Base-by-base conservation (phyloP, 2,329 filamentous ascomycete genomes). In the Xylariaceae sp. region DNA sequence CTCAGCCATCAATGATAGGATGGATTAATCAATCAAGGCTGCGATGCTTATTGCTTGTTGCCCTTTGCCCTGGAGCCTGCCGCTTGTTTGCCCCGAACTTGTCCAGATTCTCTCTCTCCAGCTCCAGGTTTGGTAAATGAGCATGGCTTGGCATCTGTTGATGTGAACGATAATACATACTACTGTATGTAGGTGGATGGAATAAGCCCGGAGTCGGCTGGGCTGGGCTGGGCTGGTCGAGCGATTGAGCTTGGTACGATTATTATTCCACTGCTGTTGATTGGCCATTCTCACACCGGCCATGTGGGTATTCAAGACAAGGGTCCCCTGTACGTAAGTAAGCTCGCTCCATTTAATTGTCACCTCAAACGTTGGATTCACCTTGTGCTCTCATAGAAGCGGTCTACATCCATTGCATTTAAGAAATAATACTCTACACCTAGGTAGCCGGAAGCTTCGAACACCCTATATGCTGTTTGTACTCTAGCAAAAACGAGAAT, bases 261-360 rank as follows among this genome's bases (percentile, higher is more conserved):
- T 63, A 63, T 63, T 46, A 63, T 63, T 61, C 21, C 43, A 23
- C 11, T 14, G 5, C 12, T 14, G 43, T 16, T 47, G 14, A 63
- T 63, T 63, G 57, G 60, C 17, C 8, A 1, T 12, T 28, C 17
- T 31, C 4, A 2, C 8, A 0, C 4, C 6, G 3, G 3, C 6
- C 9, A 3, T 33, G 43, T 55, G 50, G 29, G 36, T 21, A 46
- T 43, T 33, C 26, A 23, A 23, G 50, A 48, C 51, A 55, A 26
- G 36, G 33, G 24, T 53, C 28, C 28, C 28, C 12, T 7, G 17
- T 14, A 43, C 21, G 14, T 28, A 43, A 9, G 39, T 28, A 43
- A 12, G 12, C n/a, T n/a, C n/a, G n/a, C n/a, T n/a, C n/a, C n/a
- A n/a, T n/a, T n/a, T n/a, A n/a, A n/a, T n/a, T n/a, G n/a, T n/a